Conservation (phyloP, 352 stramenopile genomes). For the Pythium aphanidermatum region DNA sequence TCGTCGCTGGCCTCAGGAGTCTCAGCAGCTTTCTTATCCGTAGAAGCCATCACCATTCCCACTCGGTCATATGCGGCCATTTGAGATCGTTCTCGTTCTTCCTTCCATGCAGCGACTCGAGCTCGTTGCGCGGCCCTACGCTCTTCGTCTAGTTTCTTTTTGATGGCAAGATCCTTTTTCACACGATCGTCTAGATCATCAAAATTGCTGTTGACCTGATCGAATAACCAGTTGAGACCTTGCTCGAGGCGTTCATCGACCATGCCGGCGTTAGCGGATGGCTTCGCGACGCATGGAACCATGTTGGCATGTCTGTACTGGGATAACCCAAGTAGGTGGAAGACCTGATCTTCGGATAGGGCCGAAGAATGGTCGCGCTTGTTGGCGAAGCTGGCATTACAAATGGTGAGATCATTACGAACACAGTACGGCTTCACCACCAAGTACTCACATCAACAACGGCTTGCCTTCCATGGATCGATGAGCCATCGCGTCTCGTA, state of each 20-base stretch:
- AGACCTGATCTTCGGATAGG: constrained; percentile 33
- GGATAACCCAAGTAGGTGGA: constrained; percentile 28
- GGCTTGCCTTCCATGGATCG: constrained; percentile 51
- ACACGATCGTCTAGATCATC: constrained; percentile 44
- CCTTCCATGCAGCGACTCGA: constrained; percentile 60
- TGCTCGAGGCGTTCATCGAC: constrained; percentile 63
- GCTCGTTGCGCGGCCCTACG: constrained; percentile 50
- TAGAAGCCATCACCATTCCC: not conserved
- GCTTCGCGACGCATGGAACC: constrained; percentile 56
- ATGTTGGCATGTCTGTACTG: constrained; percentile 36
- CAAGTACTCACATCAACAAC: constrained; percentile 47
- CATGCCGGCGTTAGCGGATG: constrained; percentile 31
- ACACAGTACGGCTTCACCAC: not conserved
- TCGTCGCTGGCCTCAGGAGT: constrained; percentile 29
- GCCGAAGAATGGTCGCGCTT: constrained; percentile 50
- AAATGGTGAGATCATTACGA: not conserved
- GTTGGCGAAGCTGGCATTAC: constrained; percentile 72
- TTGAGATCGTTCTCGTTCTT: constrained; percentile 58
- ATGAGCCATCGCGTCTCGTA: constrained; percentile 52
- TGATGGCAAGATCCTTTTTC: constrained; percentile 34
- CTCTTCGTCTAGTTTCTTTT: constrained; percentile 53
- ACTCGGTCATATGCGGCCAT: constrained; percentile 58
- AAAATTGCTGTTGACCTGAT: constrained; percentile 51
- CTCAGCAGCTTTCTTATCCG: constrained; percentile 4
- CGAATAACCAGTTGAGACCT: constrained; percentile 67